Evolutionary conservation across 305 asterid genomes (phyloP).

Genomic region (Caryopteris hybrid): DNA sequence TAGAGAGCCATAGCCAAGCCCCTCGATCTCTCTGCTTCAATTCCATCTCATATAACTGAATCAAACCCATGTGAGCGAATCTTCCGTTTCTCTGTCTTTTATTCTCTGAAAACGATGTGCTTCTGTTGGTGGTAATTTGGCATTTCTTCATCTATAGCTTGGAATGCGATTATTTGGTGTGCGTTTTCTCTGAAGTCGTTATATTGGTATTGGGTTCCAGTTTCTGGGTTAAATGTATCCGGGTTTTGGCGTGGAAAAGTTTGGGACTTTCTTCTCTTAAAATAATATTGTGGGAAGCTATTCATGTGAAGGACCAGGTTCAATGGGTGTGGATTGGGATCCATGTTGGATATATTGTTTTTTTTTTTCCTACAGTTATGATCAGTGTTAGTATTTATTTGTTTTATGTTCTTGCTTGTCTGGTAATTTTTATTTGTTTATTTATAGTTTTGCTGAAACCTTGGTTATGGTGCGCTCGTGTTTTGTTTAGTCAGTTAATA

Average conservation of each 20-base stretch:
- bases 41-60: constrained; percentile 31
- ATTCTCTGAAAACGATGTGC: constrained; percentile 13
- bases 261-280: constrained; percentile 9
- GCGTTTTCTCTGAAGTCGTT: not conserved
- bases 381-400: constrained; percentile 25
- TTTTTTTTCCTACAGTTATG: constrained; percentile 16
- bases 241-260: constrained; percentile 15
- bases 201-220: not conserved
- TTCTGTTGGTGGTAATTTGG: constrained; percentile 11
- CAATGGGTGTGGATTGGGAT: constrained; percentile 78
- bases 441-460: constrained; percentile 40
- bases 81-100: constrained; percentile 1
- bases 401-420: constrained; percentile 42
- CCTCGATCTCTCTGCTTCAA: constrained; percentile 32
- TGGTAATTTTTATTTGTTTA: constrained; percentile 27
- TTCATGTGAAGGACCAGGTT: constrained; percentile 55
- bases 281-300: constrained; percentile 23
- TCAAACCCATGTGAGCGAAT: constrained; percentile 63
- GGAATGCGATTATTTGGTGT: constrained; percentile 21
- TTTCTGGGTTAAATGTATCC: constrained; percentile 23
- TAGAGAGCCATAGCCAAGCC: constrained; percentile 30
- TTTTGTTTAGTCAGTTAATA: constrained; percentile 30
- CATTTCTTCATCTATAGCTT: constrained; percentile 16
- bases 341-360: constrained; percentile 75
- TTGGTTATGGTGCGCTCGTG: constrained; percentile 51